These are phyloP conservation scores for Chlamydomonas schloesseri DNA, from an alignment of 139 green algal species.

Conservation along the genomic window DNA sequence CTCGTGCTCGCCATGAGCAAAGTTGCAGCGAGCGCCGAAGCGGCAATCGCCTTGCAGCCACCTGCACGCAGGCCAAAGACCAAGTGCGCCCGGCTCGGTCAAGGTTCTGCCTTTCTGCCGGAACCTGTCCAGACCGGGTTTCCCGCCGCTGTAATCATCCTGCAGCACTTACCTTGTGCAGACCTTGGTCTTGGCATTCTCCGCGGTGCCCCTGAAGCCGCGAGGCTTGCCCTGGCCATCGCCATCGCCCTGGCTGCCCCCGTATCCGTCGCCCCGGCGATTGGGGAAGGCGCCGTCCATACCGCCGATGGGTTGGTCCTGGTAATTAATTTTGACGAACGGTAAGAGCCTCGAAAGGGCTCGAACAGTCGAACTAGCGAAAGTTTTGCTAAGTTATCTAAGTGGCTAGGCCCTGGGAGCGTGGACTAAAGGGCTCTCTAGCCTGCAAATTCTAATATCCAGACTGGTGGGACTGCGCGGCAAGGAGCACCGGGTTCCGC, in stretches of 20 bases:
- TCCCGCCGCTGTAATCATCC: too few species aligned
- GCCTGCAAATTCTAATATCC: too few species aligned
- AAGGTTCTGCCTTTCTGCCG: slow-evolving; percentile 6
- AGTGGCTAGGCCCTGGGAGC: too few species aligned
- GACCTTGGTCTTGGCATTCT: slow-evolving; percentile 91
- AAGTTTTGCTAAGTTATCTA: too few species aligned
- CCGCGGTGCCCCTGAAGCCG: slow-evolving; percentile 84
- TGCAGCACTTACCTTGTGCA: slow-evolving; percentile 75
- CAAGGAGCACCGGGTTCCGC: too few species aligned
- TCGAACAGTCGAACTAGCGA: too few species aligned
- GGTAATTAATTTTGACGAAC: too few species aligned
- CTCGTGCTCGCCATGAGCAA: slow-evolving; percentile 94
- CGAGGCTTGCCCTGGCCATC: slow-evolving; percentile 19
- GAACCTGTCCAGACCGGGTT: background rate
- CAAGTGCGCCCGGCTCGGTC: background rate
- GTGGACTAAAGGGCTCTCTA: too few species aligned
- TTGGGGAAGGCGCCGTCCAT: slow-evolving; percentile 45
- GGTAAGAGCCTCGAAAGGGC: too few species aligned
- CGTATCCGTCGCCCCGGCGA: background rate
- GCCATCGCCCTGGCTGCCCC: background rate
- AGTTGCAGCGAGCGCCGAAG: slow-evolving; percentile 95
- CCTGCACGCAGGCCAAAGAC: slow-evolving; percentile 53
- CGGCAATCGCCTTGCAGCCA: slow-evolving; percentile 89
- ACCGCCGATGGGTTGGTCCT: too few species aligned
- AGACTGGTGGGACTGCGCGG: too few species aligned